phyloP scores from a whole-genome alignment of 1,284 basidiomycete species.

The Microbotryomycetes sp. region DNA sequence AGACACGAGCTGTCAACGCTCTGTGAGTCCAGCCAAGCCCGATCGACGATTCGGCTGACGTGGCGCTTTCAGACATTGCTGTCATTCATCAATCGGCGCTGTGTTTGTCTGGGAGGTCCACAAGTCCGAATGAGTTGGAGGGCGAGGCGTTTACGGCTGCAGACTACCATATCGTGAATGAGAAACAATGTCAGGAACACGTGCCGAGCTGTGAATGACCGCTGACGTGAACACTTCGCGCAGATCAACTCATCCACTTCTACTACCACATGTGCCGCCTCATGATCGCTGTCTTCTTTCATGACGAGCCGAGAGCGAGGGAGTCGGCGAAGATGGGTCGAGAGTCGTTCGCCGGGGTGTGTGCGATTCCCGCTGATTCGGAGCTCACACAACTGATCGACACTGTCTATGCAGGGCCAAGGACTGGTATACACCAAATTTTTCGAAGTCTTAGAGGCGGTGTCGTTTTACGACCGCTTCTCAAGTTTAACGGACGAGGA shows the following conservation, averaged over 20 bases:
- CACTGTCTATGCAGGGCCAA: conserved; percentile 4
- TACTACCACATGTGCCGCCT: conserved; percentile 20
- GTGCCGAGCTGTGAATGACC: too few species aligned
- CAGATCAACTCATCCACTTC: conserved; percentile 17
- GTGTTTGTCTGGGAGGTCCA: conserved; percentile 6
- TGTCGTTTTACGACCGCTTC: conserved; percentile 60
- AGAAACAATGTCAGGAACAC: conserved; percentile 26
- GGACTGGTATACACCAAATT: conserved; percentile 18
- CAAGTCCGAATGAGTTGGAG: conserved; percentile 14
- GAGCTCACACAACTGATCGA: not conserved
- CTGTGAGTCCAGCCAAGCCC: too few species aligned
- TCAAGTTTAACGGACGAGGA: conserved; percentile 62
- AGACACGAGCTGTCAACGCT: conserved; percentile 25
- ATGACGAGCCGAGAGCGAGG: conserved; percentile 2
- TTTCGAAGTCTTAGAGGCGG: conserved; percentile 57
- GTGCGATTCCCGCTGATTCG: not conserved
- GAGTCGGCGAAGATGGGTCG: conserved; percentile 13
- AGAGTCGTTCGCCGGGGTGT: conserved; percentile 7
- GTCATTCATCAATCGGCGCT: conserved; percentile 19
- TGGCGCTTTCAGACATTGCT: conserved; percentile 21
- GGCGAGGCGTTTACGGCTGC: conserved; percentile 19
- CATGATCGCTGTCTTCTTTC: conserved; percentile 18
- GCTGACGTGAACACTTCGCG: too few species aligned
- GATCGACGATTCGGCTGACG: too few species aligned
- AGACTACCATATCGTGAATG: conserved; percentile 15